Conservation (phyloP, 192 early-diverging fungal genomes). For the Helicostylum pulchrum region DNA sequence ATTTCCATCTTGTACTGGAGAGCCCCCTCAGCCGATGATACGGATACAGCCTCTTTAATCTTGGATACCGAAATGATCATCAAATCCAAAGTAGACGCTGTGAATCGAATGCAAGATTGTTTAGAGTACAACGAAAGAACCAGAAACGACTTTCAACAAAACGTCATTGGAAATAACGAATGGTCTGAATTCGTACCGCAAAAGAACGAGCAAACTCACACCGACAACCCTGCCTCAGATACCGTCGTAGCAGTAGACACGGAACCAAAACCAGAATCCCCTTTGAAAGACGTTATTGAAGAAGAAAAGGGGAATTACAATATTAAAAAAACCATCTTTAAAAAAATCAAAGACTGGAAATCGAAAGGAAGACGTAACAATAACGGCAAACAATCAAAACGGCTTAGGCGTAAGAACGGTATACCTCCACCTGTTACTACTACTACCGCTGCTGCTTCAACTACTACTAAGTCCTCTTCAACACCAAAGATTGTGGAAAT, state of each 20-base stretch:
- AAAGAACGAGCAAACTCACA: background rate
- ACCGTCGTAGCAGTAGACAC: background rate
- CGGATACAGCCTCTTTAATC: slow-evolving; percentile 8
- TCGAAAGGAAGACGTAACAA: slow-evolving; percentile 2
- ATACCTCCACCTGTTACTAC: background rate
- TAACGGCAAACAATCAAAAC: background rate
- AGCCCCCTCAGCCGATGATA: slow-evolving; percentile 35
- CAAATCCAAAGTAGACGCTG: slow-evolving; percentile 30
- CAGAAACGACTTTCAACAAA: slow-evolving; percentile 28
- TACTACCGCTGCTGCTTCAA: background rate
- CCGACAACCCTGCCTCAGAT: no score
- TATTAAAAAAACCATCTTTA: slow-evolving; percentile 11
- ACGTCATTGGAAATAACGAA: slow-evolving; percentile 13
- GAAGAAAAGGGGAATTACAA: background rate
- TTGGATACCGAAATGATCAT: slow-evolving; percentile 26
- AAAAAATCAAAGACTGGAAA: slow-evolving; percentile 17
- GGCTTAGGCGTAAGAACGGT: background rate
- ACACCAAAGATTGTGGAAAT: slow-evolving; percentile 31
- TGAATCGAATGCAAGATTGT: slow-evolving; percentile 41
- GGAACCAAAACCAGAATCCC: background rate
- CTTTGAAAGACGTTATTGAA: background rate
- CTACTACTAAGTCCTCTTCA: background rate
- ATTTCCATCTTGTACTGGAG: slow-evolving; percentile 49
- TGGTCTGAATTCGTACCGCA: slow-evolving; percentile 36
- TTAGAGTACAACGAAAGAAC: slow-evolving; percentile 33